Percentiles rank a stretch among this genome's conserved stretches.
Evolutionary conservation across 1,284 basidiomycete species (phyloP).

Genomic region (Naganishia sp.): DNA sequence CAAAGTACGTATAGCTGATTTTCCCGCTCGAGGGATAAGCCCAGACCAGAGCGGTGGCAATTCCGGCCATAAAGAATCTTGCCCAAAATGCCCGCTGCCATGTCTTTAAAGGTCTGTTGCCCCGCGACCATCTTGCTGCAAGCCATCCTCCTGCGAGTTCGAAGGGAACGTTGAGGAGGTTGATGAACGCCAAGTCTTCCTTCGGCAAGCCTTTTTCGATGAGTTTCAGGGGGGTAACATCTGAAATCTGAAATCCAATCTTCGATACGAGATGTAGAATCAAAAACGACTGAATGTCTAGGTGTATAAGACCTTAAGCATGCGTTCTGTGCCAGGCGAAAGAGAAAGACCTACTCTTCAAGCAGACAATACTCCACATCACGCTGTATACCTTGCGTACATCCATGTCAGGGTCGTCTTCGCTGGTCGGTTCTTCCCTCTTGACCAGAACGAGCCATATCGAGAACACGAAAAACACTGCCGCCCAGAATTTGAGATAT

Average conservation of each 20-base stretch:
- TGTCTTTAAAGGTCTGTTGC: slow-evolving; percentile 70
- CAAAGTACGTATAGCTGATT: slow-evolving; percentile 67
- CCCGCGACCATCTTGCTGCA: slow-evolving; percentile 88
- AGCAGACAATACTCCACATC: slow-evolving; percentile 89
- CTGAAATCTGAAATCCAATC: slow-evolving; percentile 93
- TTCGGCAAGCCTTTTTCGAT: slow-evolving; percentile 94
- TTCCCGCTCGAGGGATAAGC: slow-evolving; percentile 66
- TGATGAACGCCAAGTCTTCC: slow-evolving; percentile 92
- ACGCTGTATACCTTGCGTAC: slow-evolving; percentile 87
- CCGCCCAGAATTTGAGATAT: slow-evolving; percentile 85
- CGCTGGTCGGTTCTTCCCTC: slow-evolving; percentile 71
- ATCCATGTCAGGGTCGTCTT: slow-evolving; percentile 80
- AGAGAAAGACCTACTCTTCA: slow-evolving; percentile 69
- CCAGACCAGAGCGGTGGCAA: slow-evolving; percentile 78
- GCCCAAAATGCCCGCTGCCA: slow-evolving; percentile 95
- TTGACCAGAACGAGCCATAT: slow-evolving; percentile 85
- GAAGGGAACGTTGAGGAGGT: slow-evolving; percentile 96
- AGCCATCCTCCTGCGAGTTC: slow-evolving; percentile 95
- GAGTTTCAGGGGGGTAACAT: slow-evolving; percentile 89
- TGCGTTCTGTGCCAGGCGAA: neutral
- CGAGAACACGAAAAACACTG: slow-evolving; percentile 79
- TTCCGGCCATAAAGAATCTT: slow-evolving; percentile 67
- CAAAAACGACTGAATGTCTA: slow-evolving; percentile 89
- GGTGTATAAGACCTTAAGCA: neutral
- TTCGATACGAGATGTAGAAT: slow-evolving; percentile 88